phyloP scores from a whole-genome alignment of 768 basidiomycete species.

The Lentinula edodes region DNA sequence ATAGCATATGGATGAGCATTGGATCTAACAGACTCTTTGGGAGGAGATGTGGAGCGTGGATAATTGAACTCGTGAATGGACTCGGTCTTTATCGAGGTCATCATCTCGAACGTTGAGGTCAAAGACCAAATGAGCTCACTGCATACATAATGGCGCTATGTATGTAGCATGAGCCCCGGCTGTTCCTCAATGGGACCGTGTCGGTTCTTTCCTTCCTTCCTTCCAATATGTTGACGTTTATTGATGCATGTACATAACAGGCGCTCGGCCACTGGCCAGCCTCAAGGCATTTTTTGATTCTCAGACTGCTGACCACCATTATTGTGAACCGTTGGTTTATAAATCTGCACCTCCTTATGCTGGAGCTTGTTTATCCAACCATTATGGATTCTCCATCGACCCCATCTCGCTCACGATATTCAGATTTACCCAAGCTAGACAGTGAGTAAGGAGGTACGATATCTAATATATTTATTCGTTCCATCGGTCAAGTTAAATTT shows the following conservation, averaged over 20 bases:
- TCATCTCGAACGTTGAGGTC: constrained; percentile 8
- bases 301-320: not conserved
- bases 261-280: not conserved
- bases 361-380: not conserved
- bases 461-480: not conserved
- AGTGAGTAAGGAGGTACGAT: constrained; percentile 34
- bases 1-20: constrained; percentile 81
- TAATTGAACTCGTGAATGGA: not conserved
- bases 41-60: constrained; percentile 9
- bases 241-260: not conserved
- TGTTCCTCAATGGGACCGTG: no score
- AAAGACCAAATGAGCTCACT: not conserved
- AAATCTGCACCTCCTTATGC: not conserved
- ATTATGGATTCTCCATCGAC: not conserved
- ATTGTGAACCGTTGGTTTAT: not conserved
- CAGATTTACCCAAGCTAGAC: constrained; percentile 48
- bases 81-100: not conserved
- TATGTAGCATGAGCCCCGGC: no score
- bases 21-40: constrained; percentile 25
- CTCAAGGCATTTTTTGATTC: not conserved
- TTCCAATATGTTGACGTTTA: not conserved
- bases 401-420: constrained; percentile 3
- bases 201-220: no score
- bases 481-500: not conserved
- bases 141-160: no score